Evolutionary conservation across 495 filamentous ascomycete genomes (phyloP).

Genomic region (Penicillium pancosmium): DNA sequence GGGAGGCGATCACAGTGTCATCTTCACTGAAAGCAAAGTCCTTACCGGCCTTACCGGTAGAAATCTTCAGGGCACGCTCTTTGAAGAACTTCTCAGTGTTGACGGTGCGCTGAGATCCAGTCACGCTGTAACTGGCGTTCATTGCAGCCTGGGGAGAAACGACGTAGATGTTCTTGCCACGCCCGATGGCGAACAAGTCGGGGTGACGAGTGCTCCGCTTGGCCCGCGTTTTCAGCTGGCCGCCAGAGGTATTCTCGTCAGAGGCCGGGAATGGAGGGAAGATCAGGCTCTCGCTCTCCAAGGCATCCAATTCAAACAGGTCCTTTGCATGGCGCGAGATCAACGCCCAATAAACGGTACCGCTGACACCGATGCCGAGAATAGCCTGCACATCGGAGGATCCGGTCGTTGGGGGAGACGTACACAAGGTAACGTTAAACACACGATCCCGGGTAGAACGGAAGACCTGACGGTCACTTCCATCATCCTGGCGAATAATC

Average conservation of each 20-base stretch:
- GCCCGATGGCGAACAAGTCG: slow-evolving; percentile 91
- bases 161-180: slow-evolving; percentile 93
- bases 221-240: slow-evolving; percentile 93
- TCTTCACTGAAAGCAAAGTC: slow-evolving; percentile 98
- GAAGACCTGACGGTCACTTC: slow-evolving; percentile 85
- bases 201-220: slow-evolving; percentile 84
- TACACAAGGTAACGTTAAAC: slow-evolving; percentile 87
- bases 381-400: slow-evolving; percentile 68
- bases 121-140: slow-evolving; percentile 67
- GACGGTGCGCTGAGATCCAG: slow-evolving; percentile 70
- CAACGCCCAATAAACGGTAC: slow-evolving; percentile 88
- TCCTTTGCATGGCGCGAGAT: slow-evolving; percentile 72
- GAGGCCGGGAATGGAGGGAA: slow-evolving; percentile 77
- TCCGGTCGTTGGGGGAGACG: slow-evolving; percentile 50
- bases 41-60: slow-evolving; percentile 96
- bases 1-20: slow-evolving; percentile 88
- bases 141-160: slow-evolving; percentile 80
- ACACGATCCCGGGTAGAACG: slow-evolving; percentile 84
- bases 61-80: slow-evolving; percentile 85
- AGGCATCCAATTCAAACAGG: slow-evolving; percentile 67
- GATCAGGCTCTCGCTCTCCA: slow-evolving; percentile 77
- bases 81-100: slow-evolving; percentile 84
- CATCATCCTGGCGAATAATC: slow-evolving; percentile 92
- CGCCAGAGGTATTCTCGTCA: slow-evolving; percentile 80
- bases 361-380: slow-evolving; percentile 89